Conservation (phyloP, 306 rosid species). For the Rosa lucieae region DNA sequence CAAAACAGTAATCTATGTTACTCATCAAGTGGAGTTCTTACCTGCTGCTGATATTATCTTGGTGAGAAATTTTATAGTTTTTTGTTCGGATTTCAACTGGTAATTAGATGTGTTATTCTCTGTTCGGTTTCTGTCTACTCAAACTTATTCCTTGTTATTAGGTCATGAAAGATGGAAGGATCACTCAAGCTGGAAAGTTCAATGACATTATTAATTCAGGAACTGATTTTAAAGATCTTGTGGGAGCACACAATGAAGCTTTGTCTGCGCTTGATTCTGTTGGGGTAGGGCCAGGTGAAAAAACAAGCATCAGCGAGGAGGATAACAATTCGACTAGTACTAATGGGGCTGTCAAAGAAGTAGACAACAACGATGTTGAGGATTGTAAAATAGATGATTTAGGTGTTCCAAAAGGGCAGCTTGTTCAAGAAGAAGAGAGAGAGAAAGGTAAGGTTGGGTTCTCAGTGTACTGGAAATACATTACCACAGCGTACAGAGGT, state of each 20-base stretch:
- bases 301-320: slow-evolving; percentile 22
- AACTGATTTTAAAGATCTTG: slow-evolving; percentile 75
- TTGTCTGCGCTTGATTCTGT: slow-evolving; percentile 54
- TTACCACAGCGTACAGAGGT: slow-evolving; percentile 74
- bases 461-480: slow-evolving; percentile 69
- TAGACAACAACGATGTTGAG: slow-evolving; percentile 29
- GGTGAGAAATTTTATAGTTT: slow-evolving; percentile 41
- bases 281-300: slow-evolving; percentile 31
- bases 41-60: slow-evolving; percentile 82
- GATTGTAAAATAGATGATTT: slow-evolving; percentile 38
- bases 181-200: slow-evolving; percentile 75
- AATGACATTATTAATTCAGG: slow-evolving; percentile 56
- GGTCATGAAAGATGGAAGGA: slow-evolving; percentile 86
- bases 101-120: background rate
- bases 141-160: slow-evolving; percentile 19
- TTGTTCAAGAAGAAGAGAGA: slow-evolving; percentile 93
- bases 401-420: slow-evolving; percentile 54
- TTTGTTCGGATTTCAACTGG: background rate
- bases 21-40: slow-evolving; percentile 91
- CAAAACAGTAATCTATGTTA: slow-evolving; percentile 73
- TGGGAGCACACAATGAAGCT: slow-evolving; percentile 81
- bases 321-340: slow-evolving; percentile 25
- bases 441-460: slow-evolving; percentile 81
- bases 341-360: slow-evolving; percentile 31
- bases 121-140: background rate